These are phyloP conservation scores for Phaffia australis DNA, from an alignment of 768 basidiomycete species.

Conservation along the genomic window DNA sequence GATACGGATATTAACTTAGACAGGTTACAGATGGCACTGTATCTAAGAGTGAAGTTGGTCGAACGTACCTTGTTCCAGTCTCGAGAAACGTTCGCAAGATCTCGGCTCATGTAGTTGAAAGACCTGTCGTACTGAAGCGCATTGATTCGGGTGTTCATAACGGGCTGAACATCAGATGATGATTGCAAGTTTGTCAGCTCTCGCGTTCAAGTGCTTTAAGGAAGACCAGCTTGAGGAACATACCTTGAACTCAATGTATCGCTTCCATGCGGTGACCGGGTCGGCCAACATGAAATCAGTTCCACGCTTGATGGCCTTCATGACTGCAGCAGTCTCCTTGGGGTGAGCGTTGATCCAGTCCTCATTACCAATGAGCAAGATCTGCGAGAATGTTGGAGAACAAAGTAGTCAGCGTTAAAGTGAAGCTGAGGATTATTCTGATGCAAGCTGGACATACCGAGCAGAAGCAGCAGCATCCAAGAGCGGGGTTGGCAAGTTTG, in stretches of 20 bases:
- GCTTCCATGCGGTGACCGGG: constrained; percentile 28
- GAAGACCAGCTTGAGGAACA: too few species aligned
- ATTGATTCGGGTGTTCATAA: constrained; percentile 27
- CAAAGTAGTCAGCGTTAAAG: too few species aligned
- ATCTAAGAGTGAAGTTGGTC: too few species aligned
- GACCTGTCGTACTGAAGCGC: constrained; percentile 30
- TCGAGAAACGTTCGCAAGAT: constrained; percentile 27
- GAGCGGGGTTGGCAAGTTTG: constrained; percentile 26
- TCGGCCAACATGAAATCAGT: constrained; percentile 26
- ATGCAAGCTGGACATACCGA: constrained; percentile 6
- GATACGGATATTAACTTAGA: neutral
- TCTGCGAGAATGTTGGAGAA: too few species aligned
- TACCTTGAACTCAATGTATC: constrained; percentile 23
- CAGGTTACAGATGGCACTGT: too few species aligned
- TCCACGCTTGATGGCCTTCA: constrained; percentile 30
- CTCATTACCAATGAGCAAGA: constrained; percentile 21
- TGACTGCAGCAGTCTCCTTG: constrained; percentile 29
- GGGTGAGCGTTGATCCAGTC: constrained; percentile 27
- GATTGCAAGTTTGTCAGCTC: too few species aligned
- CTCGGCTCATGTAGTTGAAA: constrained; percentile 28
- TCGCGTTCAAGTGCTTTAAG: too few species aligned
- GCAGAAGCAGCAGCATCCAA: constrained; percentile 32
- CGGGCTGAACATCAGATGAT: constrained; percentile 5
- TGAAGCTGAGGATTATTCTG: too few species aligned
- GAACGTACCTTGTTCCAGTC: constrained; percentile 30